These are phyloP conservation scores for Aspergillus saccharolyticus DNA, from an alignment of 495 filamentous ascomycete species.

Conservation along the genomic window DNA sequence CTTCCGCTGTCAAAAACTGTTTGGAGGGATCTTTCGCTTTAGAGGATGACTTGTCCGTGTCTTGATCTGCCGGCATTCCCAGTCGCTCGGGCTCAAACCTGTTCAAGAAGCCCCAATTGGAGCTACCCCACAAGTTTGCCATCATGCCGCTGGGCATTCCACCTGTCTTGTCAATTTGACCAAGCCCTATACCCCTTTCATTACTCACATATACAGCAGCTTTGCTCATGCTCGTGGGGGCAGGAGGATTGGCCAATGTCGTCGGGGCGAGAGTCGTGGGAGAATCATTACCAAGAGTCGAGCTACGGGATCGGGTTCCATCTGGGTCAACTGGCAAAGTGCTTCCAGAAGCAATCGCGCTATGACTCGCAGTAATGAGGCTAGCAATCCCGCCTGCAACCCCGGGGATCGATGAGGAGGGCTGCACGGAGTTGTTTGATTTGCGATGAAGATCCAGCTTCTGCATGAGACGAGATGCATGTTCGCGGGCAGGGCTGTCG, in stretches of 20 bases:
- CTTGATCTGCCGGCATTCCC: slow-evolving; percentile 37
- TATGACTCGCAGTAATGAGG: slow-evolving; percentile 81
- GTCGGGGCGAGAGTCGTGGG: slow-evolving; percentile 69
- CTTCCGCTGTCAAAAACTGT: slow-evolving; percentile 17
- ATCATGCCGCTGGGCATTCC: slow-evolving; percentile 76
- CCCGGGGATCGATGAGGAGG: slow-evolving; percentile 32
- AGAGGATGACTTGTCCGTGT: slow-evolving; percentile 23
- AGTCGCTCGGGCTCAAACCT: slow-evolving; percentile 54
- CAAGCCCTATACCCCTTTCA: slow-evolving; percentile 61
- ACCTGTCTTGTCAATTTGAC: slow-evolving; percentile 55
- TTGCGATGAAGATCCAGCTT: slow-evolving; percentile 89
- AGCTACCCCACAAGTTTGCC: slow-evolving; percentile 89
- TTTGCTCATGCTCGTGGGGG: slow-evolving; percentile 82
- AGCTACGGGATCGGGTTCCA: slow-evolving; percentile 28
- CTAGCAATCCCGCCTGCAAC: slow-evolving; percentile 73
- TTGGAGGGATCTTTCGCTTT: slow-evolving; percentile 29
- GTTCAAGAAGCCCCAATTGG: slow-evolving; percentile 75
- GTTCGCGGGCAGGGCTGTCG: slow-evolving; percentile 58
- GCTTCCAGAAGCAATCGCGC: slow-evolving; percentile 58
- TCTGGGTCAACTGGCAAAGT: slow-evolving; percentile 35
- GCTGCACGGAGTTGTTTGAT: slow-evolving; percentile 48
- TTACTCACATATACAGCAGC: slow-evolving; percentile 76
- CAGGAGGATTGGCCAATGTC: slow-evolving; percentile 80
- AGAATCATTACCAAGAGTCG: slow-evolving; percentile 37
- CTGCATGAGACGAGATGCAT: slow-evolving; percentile 82